Percentiles rank a stretch among this genome's conserved stretches.
phyloP scores from a whole-genome alignment of 768 basidiomycete genomes.

The Pisolithus marmoratus region DNA sequence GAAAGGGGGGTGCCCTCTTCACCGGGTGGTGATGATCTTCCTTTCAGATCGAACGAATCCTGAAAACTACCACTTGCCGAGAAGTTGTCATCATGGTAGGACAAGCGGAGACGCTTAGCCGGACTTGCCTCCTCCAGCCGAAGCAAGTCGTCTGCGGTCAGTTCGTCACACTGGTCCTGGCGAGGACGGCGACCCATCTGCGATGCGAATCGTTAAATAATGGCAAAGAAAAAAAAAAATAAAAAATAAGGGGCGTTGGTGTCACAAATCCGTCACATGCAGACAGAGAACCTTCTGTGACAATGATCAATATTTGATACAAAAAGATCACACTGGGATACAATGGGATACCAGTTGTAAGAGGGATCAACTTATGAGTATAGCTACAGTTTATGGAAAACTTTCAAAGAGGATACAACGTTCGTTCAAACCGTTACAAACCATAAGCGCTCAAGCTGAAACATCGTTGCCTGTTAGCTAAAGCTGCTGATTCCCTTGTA shows the following conservation, averaged over 20 bases:
- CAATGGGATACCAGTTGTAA: no score
- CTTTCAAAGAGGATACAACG: no score
- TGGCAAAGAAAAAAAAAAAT: no score
- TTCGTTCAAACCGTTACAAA: no score
- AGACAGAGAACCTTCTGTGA: no score
- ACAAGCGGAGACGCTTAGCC: slow-evolving; percentile 30
- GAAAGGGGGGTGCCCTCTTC: slow-evolving; percentile 14
- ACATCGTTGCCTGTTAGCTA: not conserved
- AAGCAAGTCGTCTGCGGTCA: slow-evolving; percentile 44
- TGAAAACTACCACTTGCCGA: slow-evolving; percentile 2
- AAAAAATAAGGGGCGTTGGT: not conserved
- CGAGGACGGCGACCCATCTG: not conserved
- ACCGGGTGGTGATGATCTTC: slow-evolving; percentile 12
- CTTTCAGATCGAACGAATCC: slow-evolving; percentile 3
- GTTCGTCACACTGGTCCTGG: slow-evolving; percentile 12
- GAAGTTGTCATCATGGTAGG: not conserved
- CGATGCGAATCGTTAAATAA: no score
- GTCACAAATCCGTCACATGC: not conserved
- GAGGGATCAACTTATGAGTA: no score
- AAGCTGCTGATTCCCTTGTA: not conserved
- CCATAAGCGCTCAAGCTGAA: no score
- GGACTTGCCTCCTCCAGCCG: slow-evolving; percentile 38
- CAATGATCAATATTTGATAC: no score
- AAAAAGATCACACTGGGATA: no score
- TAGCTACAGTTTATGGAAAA: no score